Evolutionary conservation across 2,329 filamentous ascomycete genomes (phyloP), one percentile per base, ranked within the genome.

Genomic region (Thelonectria blattea): DNA sequence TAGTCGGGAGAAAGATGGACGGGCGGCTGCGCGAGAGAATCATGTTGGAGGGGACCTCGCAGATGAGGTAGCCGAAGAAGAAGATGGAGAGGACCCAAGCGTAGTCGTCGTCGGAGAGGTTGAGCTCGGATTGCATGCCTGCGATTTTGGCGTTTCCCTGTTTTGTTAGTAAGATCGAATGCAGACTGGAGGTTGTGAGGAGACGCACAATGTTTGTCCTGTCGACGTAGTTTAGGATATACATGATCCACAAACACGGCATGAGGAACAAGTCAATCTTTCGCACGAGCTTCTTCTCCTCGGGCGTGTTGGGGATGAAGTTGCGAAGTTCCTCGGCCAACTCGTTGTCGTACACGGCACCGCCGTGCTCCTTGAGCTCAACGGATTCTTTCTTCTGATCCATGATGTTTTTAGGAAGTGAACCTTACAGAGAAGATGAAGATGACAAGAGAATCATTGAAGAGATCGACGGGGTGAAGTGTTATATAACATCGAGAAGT

Each of bases 1-100:
- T 90, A 14, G 81, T 74, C 0, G 88, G 85, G 39, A 91, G 81
- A 68, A 91, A 91, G 52, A 88, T 74, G 42, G 83, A 86, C 0
- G 89, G 89, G 42, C 76, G 76, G 24, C 78, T 78, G 42, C 76
- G 77, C 32, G 78, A 75, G 20, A 86, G 75, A 18, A 84, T 73
- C 68, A 85, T 79, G 71, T 85, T 85, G 56, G 79, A 82, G 0
- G 83, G 83, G 1, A 83, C 76, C 65, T 85, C 82, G 64, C 81
- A 84, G 15, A 82, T 66, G 46, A 86, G 79, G 65, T 86, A 84
- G 27, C 73, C 76, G 56, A 82, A 76, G 68, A 85, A 85, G 75
- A 85, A 86, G 15, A 60, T 50, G 41, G 51, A 54, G 1, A 60
- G 47, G 6, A 51, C 47, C 47, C 51, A 54, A 1, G 57, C 51